Base-by-base conservation (phyloP, 495 filamentous ascomycete genomes). In the Aspergillus baeticus region DNA sequence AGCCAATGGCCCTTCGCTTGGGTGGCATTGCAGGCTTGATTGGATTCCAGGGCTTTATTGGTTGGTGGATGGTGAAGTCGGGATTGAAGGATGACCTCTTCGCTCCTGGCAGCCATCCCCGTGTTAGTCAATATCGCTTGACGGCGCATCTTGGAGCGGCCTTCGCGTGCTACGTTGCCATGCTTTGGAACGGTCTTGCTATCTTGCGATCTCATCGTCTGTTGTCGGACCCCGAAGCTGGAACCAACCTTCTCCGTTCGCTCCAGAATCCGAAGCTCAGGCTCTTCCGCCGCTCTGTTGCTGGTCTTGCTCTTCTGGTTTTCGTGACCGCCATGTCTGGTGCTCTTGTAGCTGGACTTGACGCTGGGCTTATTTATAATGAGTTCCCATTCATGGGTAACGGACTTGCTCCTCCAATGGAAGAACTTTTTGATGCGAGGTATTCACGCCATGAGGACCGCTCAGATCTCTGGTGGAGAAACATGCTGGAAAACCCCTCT, bases 11-110 rank as follows among this genome's bases (percentile, higher is more conserved):
- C 5, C 66, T 69, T 39, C 83, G 84, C 38, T 81, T 98, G n/a
- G 75, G 81, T 15, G 93, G 92, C 1, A 96, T 98, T 55, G 86
- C 88, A 18, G 86, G 80, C 33, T 74, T 97, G 48, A 97, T 98
- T 69, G 95, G 90, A 29, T 94, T 96, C 69, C 94, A 98, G 71
- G 94, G 95, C 8, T 85, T 94, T 61, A 81, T 98, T 42, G 94
- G 94, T 10, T 98, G 94, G 94, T 98, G 93, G 91, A 98, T 98
- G 94, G 94, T 98, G 61, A 96, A 95, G 71, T 92, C 88, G 0
- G 94, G 94, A 2, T 77, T 98, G 54, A 91, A 90, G 61, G 94
- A 98, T 67, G 92, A 98, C 64, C 83, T 98, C 15, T 96, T 98
- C 65, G 90, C 88, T 3, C 87, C 89, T 1, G 95, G 93, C 6